A percentile compares a stretch with the other conserved stretches of the same genome.
Conservation (phyloP, 2,329 filamentous ascomycete genomes). For the Penicillium concentricum region DNA sequence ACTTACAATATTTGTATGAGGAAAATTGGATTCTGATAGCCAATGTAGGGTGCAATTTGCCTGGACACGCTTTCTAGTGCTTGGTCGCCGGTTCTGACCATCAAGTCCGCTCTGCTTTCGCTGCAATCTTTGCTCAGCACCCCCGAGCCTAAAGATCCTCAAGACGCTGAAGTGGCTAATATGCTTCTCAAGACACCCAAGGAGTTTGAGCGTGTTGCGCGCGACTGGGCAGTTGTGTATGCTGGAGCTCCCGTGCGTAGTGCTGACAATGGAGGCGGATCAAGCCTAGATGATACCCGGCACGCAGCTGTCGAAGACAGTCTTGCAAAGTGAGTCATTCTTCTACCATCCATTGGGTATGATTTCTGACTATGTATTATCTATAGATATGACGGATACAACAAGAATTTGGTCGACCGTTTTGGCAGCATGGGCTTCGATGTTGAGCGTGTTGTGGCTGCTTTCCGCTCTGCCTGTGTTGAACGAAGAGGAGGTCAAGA, state of each 20-base stretch:
- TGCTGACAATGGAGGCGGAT: slow-evolving; percentile 54
- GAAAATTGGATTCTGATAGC: neutral
- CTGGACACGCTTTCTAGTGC: slow-evolving; percentile 85
- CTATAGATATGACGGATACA: slow-evolving; percentile 79
- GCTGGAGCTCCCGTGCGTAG: slow-evolving; percentile 69
- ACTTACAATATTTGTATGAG: neutral
- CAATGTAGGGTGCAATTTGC: slow-evolving; percentile 84
- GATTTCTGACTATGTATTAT: slow-evolving; percentile 31
- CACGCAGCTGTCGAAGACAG: slow-evolving; percentile 58
- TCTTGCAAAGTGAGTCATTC: slow-evolving; percentile 50
- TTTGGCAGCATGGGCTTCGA: slow-evolving; percentile 93
- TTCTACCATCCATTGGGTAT: neutral
- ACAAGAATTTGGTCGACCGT: slow-evolving; percentile 74
- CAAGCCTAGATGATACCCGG: slow-evolving; percentile 55
- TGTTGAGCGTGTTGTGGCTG: slow-evolving; percentile 78
- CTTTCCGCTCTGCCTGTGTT: slow-evolving; percentile 79
- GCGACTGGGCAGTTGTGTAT: slow-evolving; percentile 85
- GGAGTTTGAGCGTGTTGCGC: slow-evolving; percentile 75
- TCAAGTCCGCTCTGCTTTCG: slow-evolving; percentile 91
- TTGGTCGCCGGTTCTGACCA: slow-evolving; percentile 95
- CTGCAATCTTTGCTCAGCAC: slow-evolving; percentile 89
- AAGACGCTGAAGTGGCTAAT: slow-evolving; percentile 90
- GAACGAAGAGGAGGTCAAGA: slow-evolving; percentile 74
- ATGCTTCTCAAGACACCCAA: slow-evolving; percentile 81
- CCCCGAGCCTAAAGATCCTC: slow-evolving; percentile 92